phyloP scores from a whole-genome alignment of 345 rosid genomes.

The Cochlearia excelsa region DNA sequence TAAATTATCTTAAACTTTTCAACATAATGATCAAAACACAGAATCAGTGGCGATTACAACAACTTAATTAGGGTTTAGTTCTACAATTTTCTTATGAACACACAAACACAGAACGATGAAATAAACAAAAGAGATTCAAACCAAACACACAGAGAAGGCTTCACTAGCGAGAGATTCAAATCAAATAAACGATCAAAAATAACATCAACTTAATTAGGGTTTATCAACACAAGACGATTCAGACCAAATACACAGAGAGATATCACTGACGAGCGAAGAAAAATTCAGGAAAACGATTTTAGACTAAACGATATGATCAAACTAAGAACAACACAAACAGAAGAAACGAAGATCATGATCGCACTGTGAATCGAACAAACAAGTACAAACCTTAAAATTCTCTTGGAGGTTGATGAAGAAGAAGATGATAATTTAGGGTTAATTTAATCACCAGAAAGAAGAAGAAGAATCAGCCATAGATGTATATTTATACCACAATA shows the following conservation, averaged over 20 bases:
- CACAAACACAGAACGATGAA: slow-evolving; percentile 20
- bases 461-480: slow-evolving; percentile 16
- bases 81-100: slow-evolving; percentile 1
- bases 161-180: slow-evolving; percentile 10
- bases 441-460: background rate
- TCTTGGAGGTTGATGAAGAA: slow-evolving; percentile 8
- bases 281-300: background rate
- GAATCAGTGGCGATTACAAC: slow-evolving; percentile 21
- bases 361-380: background rate
- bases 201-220: background rate
- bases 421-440: slow-evolving; percentile 34
- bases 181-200: background rate
- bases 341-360: slow-evolving; percentile 29
- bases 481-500: background rate
- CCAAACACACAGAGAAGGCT: slow-evolving; percentile 17
- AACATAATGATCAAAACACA: slow-evolving; percentile 25
- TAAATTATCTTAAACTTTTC: slow-evolving; percentile 7
- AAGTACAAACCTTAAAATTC: slow-evolving; percentile 10
- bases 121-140: background rate
- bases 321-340: background rate
- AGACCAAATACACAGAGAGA: background rate
- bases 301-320: background rate
- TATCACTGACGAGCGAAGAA: no score
- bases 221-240: no score
- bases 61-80: slow-evolving; percentile 6